These are phyloP conservation scores for Apiotrichum veenhuisii DNA, from an alignment of 1,284 basidiomycete species.

Conservation along the genomic window DNA sequence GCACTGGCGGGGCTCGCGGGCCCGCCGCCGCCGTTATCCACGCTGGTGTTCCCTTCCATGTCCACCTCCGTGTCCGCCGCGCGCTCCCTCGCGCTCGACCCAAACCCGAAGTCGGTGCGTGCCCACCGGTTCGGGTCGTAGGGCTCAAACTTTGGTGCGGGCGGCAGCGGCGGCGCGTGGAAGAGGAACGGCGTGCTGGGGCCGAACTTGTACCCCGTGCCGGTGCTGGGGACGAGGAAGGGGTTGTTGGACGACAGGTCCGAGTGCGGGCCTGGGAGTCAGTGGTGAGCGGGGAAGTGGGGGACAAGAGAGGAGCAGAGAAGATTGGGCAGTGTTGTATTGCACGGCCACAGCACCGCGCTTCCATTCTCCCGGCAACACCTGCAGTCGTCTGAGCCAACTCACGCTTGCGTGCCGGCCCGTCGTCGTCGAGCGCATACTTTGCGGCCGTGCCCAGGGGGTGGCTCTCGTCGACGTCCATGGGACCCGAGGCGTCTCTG, in stretches of 20 bases:
- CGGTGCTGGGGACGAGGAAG: constrained; percentile 1
- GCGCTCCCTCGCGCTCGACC: background rate
- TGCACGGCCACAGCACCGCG: no score
- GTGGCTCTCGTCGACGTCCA: constrained; percentile 39
- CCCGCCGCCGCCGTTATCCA: background rate
- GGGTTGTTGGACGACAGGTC: constrained; percentile 24
- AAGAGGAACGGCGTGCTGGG: constrained; percentile 34
- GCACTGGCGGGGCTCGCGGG: background rate
- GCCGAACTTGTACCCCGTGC: constrained; percentile 18
- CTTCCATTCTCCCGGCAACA: no score
- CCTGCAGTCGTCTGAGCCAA: background rate
- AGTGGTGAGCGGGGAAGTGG: no score
- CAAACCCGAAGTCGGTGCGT: constrained; percentile 26
- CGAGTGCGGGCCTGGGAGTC: constrained; percentile 34
- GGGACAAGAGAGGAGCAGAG: background rate
- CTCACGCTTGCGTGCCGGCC: constrained; percentile 44
- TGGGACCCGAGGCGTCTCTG: constrained; percentile 37
- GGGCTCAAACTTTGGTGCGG: constrained; percentile 18
- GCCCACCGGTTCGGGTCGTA: constrained; percentile 40
- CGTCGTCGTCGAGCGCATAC: constrained; percentile 35
- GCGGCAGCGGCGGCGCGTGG: constrained; percentile 23
- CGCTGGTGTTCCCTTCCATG: constrained; percentile 7
- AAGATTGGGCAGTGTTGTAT: background rate
- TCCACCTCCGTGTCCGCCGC: constrained; percentile 33
- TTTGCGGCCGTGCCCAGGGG: constrained; percentile 28